Base-by-base conservation (phyloP, 768 basidiomycete genomes). In the Asterophora parasitica region DNA sequence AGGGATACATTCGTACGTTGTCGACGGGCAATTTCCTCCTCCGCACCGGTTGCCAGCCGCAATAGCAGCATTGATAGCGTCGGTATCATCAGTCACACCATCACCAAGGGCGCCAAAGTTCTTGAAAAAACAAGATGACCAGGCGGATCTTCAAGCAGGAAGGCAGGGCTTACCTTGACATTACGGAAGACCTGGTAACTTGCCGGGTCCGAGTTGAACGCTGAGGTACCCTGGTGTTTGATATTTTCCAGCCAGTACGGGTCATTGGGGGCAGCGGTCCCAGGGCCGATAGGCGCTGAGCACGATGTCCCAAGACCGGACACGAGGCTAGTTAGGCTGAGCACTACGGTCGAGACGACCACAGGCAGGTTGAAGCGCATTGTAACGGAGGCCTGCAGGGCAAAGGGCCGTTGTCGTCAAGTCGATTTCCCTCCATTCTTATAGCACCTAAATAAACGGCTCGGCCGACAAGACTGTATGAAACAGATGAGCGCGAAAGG, bases 11-110 rank as follows among this genome's bases (percentile, higher is more conserved):
- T n/a, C 55, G 23, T 23, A 76, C 76, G 82, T 82, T 3, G 83
- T 78, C 0, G 85, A 85, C 32, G 65, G 58, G 59, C 83, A 85
- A 37, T 38, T 32, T 9, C 26, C 80, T 2, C 69, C 64, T 44
- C 82, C 82, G 55, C 88, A 89, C 17, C 86, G 79, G 51, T 60
- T 58, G 17, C 81, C 82, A 15, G 72, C 65, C 40, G 78, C 74
- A 49, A 89, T 88, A 13, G 88, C 88, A 40, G 66, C 65, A 51
- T 85, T 88, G 46, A 88, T 87, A 4, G 88, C 86, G 34, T 65
- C 73, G n/a, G 86, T 87, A 54, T 90, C 88, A 57, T 90, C 88
- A 0, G 78, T 73, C 1, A 80, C 65, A 51, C 88, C 88, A 66
- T 86, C 80, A 13, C 72, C 74, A 48, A 61, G 65, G 16, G 69